A percentile compares a stretch with the other conserved stretches of the same genome.
These are phyloP conservation scores for Lentinula detonsa DNA, from an alignment of 768 basidiomycete genomes.

Conservation along the genomic window DNA sequence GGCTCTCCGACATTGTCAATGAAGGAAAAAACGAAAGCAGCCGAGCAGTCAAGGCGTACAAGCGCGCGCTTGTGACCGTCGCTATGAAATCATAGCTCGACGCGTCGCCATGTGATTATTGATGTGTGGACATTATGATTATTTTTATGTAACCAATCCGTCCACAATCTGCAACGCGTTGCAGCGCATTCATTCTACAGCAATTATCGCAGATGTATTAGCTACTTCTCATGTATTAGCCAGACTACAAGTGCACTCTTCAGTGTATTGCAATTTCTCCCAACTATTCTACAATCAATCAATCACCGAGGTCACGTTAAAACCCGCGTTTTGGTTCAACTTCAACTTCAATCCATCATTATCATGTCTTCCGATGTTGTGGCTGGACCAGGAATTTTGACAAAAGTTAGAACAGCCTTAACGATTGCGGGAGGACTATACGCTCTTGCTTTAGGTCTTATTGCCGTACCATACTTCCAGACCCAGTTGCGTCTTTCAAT, in stretches of 20 bases:
- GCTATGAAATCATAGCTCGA: background rate
- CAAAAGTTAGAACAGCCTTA: conserved; percentile 13
- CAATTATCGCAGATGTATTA: too few species aligned
- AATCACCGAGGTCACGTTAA: too few species aligned
- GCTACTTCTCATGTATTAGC: too few species aligned
- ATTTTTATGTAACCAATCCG: too few species aligned
- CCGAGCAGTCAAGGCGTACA: background rate
- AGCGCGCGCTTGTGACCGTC: background rate
- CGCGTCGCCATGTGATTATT: background rate
- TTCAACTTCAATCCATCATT: background rate
- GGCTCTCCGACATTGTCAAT: conserved; percentile 23
- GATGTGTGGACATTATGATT: too few species aligned
- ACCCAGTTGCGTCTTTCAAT: conserved; percentile 46
- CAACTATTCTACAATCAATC: too few species aligned
- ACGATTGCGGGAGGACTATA: conserved; percentile 48
- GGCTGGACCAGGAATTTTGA: background rate
- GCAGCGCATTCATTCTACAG: too few species aligned
- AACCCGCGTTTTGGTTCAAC: background rate
- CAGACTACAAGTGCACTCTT: too few species aligned
- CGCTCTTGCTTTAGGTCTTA: conserved; percentile 39
- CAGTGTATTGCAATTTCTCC: too few species aligned
- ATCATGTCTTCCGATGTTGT: conserved; percentile 16
- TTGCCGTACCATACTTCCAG: conserved; percentile 63
- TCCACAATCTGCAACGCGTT: too few species aligned
- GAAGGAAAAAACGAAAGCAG: background rate